Evolutionary conservation across 2,329 filamentous ascomycete genomes (phyloP), one percentile per base, ranked within the genome.

Genomic region (Botrytis medusae): DNA sequence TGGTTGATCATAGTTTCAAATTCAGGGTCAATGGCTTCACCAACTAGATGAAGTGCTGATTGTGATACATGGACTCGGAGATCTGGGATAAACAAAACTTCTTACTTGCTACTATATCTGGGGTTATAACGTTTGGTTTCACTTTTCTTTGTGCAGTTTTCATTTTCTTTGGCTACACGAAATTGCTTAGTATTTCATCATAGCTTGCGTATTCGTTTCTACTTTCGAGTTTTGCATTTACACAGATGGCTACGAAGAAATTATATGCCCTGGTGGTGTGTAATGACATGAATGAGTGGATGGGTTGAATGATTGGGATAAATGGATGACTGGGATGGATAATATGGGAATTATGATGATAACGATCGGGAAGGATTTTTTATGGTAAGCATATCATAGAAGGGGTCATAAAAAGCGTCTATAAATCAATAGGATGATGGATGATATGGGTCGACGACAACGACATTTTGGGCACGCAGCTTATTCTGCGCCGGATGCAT

Each of bases 241-340:
- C 65, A 69, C n/a, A 69, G 57, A 59, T 25, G 32, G 34, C 34
- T 16, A 32, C n/a, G 62, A 51, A 59, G n/a, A 32, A 5, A 61
- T 42, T 69, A 72, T 69, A 59, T 48, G 63, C 71, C 71, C 42
- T 20, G 54, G 62, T 48, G 71, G 54, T 61, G 46, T 72, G n/a
- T 69, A 69, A 69, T 72, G 34, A 34, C 16, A 48, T 32, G 51
- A 10, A 46, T 32, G 14, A 34, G 25, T 25, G 37, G 4, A 14
- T 18, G 5, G 44, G 18, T 37, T 18, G 44, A 22, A 68, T 25
- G 29, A 34, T 48, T 20, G 29, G n/a, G n/a, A 65, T 32, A 20
- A 65, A 18, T 51, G 32, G 37, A 67, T 25, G 62, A 48, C 48
- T 65, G 44, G 29, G 3, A 37, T 9, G 14, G 51, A 57, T 29